Conservation (phyloP, 495 filamentous ascomycete genomes). For the Xylona heveae region DNA sequence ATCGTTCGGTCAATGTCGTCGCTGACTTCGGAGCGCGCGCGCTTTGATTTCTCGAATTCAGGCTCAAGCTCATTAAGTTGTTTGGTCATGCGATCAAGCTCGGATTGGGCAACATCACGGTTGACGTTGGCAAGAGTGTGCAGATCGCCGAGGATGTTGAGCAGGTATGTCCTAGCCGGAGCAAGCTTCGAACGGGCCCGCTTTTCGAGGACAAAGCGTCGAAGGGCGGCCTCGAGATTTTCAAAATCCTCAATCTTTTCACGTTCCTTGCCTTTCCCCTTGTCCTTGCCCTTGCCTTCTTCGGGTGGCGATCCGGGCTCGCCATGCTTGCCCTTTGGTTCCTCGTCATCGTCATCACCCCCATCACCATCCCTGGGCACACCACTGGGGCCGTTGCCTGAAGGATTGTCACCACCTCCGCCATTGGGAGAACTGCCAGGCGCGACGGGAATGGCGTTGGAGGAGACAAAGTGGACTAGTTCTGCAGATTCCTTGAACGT, state of each 20-base stretch:
- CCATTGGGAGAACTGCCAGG: constrained; percentile 30
- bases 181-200: constrained; percentile 87
- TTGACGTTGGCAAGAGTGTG: constrained; percentile 71
- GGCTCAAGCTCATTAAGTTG: constrained; percentile 72
- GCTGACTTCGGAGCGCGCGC: constrained; percentile 58
- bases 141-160: constrained; percentile 77
- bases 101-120: constrained; percentile 61
- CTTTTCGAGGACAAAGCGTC: constrained; percentile 91
- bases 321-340: constrained; percentile 19
- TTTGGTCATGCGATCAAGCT: constrained; percentile 62
- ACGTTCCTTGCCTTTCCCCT: constrained; percentile 77
- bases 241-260: constrained; percentile 79
- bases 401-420: constrained; percentile 30
- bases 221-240: constrained; percentile 64
- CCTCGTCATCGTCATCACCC: constrained; percentile 28
- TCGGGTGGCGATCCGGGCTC: constrained; percentile 26
- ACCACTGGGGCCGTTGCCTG: constrained; percentile 24
- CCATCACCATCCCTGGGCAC: constrained; percentile 30
- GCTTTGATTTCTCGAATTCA: constrained; percentile 60
- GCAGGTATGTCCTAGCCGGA: constrained; percentile 87
- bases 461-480: constrained; percentile 93
- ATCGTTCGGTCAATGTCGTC: constrained; percentile 65
- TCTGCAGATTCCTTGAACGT: constrained; percentile 87
- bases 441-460: constrained; percentile 67
- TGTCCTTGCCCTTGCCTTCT: constrained; percentile 60